Percentiles rank a stretch among this genome's conserved stretches.
These are phyloP conservation scores for Pyronema domesticum DNA, from an alignment of 495 filamentous ascomycete species.

Conservation along the genomic window DNA sequence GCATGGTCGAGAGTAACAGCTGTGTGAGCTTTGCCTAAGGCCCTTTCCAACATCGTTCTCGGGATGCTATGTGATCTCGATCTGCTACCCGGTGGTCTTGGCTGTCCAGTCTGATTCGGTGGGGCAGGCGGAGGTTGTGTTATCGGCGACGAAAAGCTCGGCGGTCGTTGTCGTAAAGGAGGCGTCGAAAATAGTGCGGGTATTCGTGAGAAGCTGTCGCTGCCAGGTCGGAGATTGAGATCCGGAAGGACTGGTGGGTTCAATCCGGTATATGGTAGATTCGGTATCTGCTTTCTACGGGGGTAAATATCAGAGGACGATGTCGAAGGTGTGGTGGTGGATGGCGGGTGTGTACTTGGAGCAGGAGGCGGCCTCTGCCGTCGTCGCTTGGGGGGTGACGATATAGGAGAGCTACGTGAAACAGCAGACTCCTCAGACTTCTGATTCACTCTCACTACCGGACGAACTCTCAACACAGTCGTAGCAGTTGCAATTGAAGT, in stretches of 20 bases:
- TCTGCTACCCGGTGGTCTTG: neutral
- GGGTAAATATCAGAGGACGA: neutral
- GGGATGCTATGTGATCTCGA: conserved; percentile 15
- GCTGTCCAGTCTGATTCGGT: neutral
- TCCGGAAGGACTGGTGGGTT: conserved; percentile 2
- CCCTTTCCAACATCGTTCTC: conserved; percentile 83
- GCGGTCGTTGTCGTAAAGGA: neutral
- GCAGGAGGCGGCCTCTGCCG: neutral
- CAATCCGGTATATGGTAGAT: neutral
- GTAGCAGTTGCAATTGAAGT: conserved; percentile 9
- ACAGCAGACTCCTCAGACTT: neutral
- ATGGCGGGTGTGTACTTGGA: neutral
- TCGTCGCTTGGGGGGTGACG: conserved; percentile 15
- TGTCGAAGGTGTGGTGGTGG: neutral
- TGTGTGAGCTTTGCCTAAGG: conserved; percentile 84
- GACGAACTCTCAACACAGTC: conserved; percentile 12
- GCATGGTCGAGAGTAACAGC: conserved; percentile 90
- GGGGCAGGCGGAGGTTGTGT: neutral
- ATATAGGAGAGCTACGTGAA: conserved; percentile 2
- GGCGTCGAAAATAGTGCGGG: neutral
- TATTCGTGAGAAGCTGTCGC: conserved; percentile 4
- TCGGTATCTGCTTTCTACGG: neutral
- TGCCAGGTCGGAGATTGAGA: conserved; percentile 3
- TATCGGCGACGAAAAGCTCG: neutral
- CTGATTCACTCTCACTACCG: conserved; percentile 12